Evolutionary conservation across 805 yeast species (phyloP).

Genomic region (Brettanomyces nanus): DNA sequence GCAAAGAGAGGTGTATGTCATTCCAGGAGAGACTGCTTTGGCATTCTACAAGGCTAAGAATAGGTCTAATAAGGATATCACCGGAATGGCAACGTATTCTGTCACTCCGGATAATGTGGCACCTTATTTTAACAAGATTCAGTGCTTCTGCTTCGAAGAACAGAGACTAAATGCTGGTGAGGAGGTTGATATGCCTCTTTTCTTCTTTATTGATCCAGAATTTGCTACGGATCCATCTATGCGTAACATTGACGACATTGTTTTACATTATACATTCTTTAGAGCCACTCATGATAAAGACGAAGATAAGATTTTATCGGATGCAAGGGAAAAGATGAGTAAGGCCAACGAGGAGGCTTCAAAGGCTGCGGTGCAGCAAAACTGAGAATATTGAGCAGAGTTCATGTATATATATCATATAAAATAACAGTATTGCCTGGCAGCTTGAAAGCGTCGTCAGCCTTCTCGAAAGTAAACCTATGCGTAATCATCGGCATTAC

Average conservation of each 20-base stretch:
- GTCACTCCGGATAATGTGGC: slow-evolving; percentile 96
- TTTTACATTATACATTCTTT: slow-evolving; percentile 89
- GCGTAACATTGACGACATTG: slow-evolving; percentile 84
- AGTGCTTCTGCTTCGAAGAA: slow-evolving; percentile 97
- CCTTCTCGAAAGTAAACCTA: slow-evolving; percentile 61
- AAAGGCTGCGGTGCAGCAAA: too few species aligned
- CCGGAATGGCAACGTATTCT: slow-evolving; percentile 97
- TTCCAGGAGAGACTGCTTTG: slow-evolving; percentile 96
- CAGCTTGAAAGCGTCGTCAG: slow-evolving; percentile 66
- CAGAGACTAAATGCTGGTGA: slow-evolving; percentile 91
- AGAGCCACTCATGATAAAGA: slow-evolving; percentile 36
- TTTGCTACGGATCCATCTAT: slow-evolving; percentile 87
- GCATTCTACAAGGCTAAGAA: slow-evolving; percentile 94
- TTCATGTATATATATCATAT: slow-evolving; percentile 47
- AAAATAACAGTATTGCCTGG: too few species aligned
- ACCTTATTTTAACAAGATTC: slow-evolving; percentile 92
- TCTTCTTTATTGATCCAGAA: slow-evolving; percentile 94
- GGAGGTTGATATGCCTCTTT: slow-evolving; percentile 98
- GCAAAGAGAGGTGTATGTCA: slow-evolving; percentile 84
- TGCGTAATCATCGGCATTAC: slow-evolving; percentile 72
- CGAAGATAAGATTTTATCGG: slow-evolving; percentile 20
- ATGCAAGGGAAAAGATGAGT: slow-evolving; percentile 11
- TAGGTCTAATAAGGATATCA: slow-evolving; percentile 75
- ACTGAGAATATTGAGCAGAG: too few species aligned
- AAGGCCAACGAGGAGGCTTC: slow-evolving; percentile 3